A percentile compares a stretch with the other conserved stretches of the same genome.
These are phyloP conservation scores for Nemania diffusa DNA, from an alignment of 2,329 filamentous ascomycete species.

Conservation along the genomic window DNA sequence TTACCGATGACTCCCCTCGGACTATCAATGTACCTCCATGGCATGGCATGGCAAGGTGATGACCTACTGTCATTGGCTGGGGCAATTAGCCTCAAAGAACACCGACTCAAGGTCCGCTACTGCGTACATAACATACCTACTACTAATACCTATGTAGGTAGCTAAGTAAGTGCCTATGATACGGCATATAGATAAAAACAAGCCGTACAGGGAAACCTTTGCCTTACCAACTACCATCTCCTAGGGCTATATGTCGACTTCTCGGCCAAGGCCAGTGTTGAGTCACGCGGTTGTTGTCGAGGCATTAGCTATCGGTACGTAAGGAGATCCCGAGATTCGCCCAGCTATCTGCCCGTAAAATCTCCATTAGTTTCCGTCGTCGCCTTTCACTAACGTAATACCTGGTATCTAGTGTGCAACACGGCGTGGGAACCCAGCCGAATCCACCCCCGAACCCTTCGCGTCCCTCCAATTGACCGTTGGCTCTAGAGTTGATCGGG, in stretches of 20 bases:
- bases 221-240: constrained; percentile 2
- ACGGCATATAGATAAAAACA: no score
- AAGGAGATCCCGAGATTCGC: constrained; percentile 47
- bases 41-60: not conserved
- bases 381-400: constrained; percentile 36
- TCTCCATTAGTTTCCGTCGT: constrained; percentile 34
- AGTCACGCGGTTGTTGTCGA: constrained; percentile 24
- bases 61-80: constrained; percentile 2
- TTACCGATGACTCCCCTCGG: not conserved
- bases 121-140: no score
- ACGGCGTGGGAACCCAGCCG: not conserved
- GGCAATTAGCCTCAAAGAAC: constrained; percentile 14
- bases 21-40: not conserved
- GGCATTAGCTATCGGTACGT: constrained; percentile 11
- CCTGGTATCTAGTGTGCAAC: constrained; percentile 12
- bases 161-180: no score
- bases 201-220: not conserved
- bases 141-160: no score
- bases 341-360: constrained; percentile 37
- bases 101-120: not conserved
- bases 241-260: not conserved
- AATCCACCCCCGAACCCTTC: not conserved
- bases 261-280: constrained; percentile 6
- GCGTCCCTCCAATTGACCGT: not conserved
- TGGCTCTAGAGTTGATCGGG: not conserved